These are phyloP conservation scores for Beauveria sp. DNA, from an alignment of 2,329 filamentous ascomycete species.

Conservation along the genomic window DNA sequence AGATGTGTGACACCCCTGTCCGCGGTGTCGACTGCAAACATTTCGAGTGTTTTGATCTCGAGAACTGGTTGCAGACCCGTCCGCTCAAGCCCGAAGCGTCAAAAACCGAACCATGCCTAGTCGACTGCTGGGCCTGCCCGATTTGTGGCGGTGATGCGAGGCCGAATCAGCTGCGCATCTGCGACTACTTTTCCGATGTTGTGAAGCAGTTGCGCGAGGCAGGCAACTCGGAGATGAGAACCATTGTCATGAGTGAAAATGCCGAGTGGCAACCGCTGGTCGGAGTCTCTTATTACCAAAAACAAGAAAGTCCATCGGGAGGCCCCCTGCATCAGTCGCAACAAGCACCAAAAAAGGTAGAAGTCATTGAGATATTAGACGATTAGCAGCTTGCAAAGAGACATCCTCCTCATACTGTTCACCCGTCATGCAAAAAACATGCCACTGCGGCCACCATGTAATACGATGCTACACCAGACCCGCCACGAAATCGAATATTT, in stretches of 20 bases:
- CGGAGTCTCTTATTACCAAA: background rate
- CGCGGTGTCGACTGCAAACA: slow-evolving; percentile 7
- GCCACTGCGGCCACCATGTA: background rate
- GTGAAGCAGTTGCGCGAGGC: slow-evolving; percentile 38
- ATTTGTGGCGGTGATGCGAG: slow-evolving; percentile 72
- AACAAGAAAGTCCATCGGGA: background rate
- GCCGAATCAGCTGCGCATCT: slow-evolving; percentile 61
- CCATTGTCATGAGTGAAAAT: slow-evolving; percentile 22
- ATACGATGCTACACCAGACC: background rate
- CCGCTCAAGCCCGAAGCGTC: background rate
- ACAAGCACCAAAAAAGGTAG: background rate
- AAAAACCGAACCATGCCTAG: slow-evolving; percentile 40
- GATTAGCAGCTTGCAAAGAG: background rate
- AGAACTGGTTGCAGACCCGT: slow-evolving; percentile 25
- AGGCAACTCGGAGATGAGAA: slow-evolving; percentile 20
- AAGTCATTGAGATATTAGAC: slow-evolving; percentile 12
- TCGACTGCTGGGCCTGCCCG: slow-evolving; percentile 80
- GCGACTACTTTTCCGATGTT: slow-evolving; percentile 65
- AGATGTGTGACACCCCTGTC: background rate
- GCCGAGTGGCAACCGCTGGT: slow-evolving; percentile 26
- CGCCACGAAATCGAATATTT: background rate
- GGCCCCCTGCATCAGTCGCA: background rate
- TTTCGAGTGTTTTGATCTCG: slow-evolving; percentile 28
- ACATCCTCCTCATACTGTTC: background rate
- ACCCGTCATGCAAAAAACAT: background rate